Conservation (phyloP, 31 red algal genomes). For the Asparagopsis taxiformis region DNA sequence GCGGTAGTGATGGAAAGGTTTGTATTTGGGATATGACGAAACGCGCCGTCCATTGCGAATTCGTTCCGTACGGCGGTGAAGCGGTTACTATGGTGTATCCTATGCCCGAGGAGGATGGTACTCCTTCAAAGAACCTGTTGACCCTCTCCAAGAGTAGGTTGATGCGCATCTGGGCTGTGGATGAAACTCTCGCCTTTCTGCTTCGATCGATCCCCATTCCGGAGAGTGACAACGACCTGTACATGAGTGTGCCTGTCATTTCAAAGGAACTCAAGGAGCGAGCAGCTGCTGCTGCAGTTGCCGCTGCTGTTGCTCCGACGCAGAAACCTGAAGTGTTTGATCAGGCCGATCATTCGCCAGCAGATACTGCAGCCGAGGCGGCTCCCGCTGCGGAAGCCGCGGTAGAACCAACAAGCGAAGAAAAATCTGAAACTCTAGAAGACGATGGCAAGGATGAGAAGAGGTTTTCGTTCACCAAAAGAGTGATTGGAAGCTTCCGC, state of each 20-base stretch:
- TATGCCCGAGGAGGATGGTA: slow-evolving; percentile 35
- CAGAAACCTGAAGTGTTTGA: slow-evolving; percentile 11
- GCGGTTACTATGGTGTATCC: slow-evolving; percentile 48
- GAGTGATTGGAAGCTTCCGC: slow-evolving; percentile 46
- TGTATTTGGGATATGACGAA: slow-evolving; percentile 54
- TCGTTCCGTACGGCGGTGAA: slow-evolving; percentile 44
- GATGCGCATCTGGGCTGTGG: slow-evolving; percentile 57
- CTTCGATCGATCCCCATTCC: slow-evolving; percentile 33
- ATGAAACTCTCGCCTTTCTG: slow-evolving; percentile 30
- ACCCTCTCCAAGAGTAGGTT: slow-evolving; percentile 27
- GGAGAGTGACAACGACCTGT: slow-evolving; percentile 42
- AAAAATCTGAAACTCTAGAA: background rate
- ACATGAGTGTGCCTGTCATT: slow-evolving; percentile 51
- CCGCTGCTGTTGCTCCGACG: slow-evolving; percentile 44
- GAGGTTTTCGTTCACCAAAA: slow-evolving; percentile 45
- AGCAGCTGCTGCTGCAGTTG: slow-evolving; percentile 41
- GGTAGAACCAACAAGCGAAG: background rate
- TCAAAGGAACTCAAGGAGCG: slow-evolving; percentile 58
- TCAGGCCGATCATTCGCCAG: background rate
- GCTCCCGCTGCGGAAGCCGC: background rate
- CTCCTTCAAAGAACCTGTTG: slow-evolving; percentile 22
- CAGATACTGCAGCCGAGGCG: slow-evolving; percentile 7
- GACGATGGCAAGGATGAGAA: slow-evolving; percentile 44
- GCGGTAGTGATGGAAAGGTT: slow-evolving; percentile 53
- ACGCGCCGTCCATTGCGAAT: slow-evolving; percentile 31